A percentile compares a stretch with the other conserved stretches of the same genome.
phyloP scores from a whole-genome alignment of 2,329 filamentous ascomycete species.

The Aspergillus sojae region DNA sequence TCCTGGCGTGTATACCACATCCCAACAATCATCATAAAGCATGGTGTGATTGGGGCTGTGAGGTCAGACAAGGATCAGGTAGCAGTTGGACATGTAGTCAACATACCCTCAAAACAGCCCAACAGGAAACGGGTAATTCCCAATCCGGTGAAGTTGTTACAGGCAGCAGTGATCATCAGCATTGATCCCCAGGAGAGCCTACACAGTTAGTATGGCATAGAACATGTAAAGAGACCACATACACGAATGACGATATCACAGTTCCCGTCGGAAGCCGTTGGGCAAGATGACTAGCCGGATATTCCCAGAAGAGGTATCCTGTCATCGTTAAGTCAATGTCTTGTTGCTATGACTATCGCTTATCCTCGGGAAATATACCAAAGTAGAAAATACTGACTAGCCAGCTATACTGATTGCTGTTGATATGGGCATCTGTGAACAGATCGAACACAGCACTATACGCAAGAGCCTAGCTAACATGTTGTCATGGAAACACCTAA shows the following conservation, averaged over 20 bases:
- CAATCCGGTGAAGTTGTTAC: constrained; percentile 46
- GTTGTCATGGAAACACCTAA: background rate
- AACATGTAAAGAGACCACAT: background rate
- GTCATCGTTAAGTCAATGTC: background rate
- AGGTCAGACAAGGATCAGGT: background rate
- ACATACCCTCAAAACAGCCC: constrained; percentile 46
- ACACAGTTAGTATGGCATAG: background rate
- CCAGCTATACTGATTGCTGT: constrained; percentile 51
- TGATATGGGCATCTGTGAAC: constrained; percentile 52
- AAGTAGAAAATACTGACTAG: constrained; percentile 61
- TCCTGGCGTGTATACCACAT: constrained; percentile 54
- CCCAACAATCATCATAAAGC: constrained; percentile 55
- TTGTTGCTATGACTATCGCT: no score
- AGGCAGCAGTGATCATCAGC: constrained; percentile 48
- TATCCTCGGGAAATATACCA: constrained; percentile 22
- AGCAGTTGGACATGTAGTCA: background rate
- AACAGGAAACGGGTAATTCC: constrained; percentile 51
- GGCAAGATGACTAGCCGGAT: constrained; percentile 42
- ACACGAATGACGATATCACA: constrained; percentile 20
- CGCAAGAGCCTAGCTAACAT: constrained; percentile 50
- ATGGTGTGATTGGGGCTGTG: constrained; percentile 50
- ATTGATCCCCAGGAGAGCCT: constrained; percentile 48
- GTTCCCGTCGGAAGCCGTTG: constrained; percentile 29
- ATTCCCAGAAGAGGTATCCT: constrained; percentile 47
- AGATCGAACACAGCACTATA: constrained; percentile 62